phyloP scores from a whole-genome alignment of 2,329 filamentous ascomycete genomes.

The Dendrostoma leiphaemia region DNA sequence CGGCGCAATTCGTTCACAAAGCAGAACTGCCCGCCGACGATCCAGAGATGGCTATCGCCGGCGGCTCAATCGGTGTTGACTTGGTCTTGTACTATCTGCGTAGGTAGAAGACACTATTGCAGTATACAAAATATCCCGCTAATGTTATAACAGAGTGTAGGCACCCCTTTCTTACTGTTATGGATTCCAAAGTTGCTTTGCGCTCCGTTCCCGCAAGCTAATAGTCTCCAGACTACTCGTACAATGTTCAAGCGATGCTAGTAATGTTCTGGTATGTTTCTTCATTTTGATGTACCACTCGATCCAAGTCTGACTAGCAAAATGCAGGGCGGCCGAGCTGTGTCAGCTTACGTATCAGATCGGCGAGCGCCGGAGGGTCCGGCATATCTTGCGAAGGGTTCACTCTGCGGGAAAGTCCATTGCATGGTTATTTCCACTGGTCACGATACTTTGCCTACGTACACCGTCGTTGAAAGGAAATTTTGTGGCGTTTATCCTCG shows the following conservation, averaged over 20 bases:
- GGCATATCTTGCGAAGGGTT: constrained; percentile 18
- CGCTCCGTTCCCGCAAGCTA: no score
- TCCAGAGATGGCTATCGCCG: constrained; percentile 23
- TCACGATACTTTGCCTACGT: constrained; percentile 20
- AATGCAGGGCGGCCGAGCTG: constrained; percentile 4
- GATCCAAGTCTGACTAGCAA: background rate
- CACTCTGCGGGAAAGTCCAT: constrained; percentile 22
- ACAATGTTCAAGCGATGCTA: constrained; percentile 24
- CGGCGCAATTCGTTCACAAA: constrained; percentile 20
- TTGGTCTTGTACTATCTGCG: constrained; percentile 26
- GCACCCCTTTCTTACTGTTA: no score
- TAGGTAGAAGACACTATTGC: constrained; percentile 17
- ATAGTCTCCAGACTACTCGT: no score
- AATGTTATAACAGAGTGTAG: no score
- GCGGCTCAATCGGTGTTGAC: constrained; percentile 24
- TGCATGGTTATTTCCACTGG: constrained; percentile 22
- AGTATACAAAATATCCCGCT: background rate
- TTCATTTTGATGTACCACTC: background rate
- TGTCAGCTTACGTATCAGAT: constrained; percentile 18
- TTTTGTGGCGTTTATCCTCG: constrained; percentile 18
- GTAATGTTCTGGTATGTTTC: constrained; percentile 24
- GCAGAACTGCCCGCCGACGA: constrained; percentile 18
- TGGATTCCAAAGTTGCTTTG: no score
- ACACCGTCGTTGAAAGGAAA: constrained; percentile 17
- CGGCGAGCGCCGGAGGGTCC: constrained; percentile 19